A percentile compares a stretch with the other conserved stretches of the same genome.
Conservation (phyloP, 331 rosid species). For the Rosa hybrid region DNA sequence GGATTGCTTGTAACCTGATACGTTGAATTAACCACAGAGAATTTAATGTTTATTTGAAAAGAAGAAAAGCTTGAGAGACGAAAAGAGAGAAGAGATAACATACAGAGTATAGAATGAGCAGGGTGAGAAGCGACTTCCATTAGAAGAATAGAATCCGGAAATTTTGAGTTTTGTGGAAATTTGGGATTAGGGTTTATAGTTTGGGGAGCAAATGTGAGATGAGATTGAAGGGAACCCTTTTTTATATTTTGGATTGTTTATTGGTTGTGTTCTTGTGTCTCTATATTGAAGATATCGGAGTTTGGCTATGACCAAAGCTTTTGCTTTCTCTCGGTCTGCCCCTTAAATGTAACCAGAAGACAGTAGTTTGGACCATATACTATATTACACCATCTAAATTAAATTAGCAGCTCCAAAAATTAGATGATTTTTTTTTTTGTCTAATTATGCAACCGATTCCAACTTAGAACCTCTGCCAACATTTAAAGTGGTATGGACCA, state of each 20-base stretch:
- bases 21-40: not conserved
- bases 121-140: constrained; percentile 7
- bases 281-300: not conserved
- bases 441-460: no score
- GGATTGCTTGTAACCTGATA: constrained; percentile 11
- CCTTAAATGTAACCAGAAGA: not conserved
- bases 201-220: not conserved
- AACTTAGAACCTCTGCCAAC: no score
- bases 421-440: no score
- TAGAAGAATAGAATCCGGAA: not conserved
- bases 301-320: not conserved
- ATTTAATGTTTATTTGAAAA: not conserved
- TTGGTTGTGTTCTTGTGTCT: not conserved
- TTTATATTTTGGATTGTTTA: not conserved
- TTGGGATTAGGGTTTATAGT: not conserved
- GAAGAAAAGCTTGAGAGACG: not conserved
- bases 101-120: not conserved
- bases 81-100: not conserved
- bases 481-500: no score
- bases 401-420: no score
- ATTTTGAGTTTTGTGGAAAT: not conserved
- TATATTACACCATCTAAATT: no score
- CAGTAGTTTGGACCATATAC: no score
- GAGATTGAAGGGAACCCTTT: not conserved
- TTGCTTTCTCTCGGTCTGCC: not conserved